Evolutionary conservation across 441 rosid species (phyloP).

Genomic region (Mallotus japonicus): DNA sequence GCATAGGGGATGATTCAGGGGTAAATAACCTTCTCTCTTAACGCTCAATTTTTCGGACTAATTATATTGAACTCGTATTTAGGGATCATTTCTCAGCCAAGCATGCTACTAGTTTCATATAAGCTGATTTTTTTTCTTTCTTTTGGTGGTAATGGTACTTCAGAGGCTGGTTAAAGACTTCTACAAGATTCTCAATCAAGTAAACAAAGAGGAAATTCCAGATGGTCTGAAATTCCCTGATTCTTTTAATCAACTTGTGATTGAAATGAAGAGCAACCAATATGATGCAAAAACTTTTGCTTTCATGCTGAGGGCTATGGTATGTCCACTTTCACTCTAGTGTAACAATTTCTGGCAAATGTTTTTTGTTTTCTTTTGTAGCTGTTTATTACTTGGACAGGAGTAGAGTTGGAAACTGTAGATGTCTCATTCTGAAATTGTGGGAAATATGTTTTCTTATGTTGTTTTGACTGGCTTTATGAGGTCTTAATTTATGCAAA

Average conservation of each 20-base stretch:
- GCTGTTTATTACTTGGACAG: neutral
- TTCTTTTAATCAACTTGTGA: constrained; percentile 80
- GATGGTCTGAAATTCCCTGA: constrained; percentile 79
- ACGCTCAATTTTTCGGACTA: neutral
- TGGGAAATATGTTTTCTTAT: neutral
- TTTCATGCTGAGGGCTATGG: constrained; percentile 85
- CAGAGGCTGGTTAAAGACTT: constrained; percentile 91
- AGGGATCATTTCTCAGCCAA: constrained; percentile 5
- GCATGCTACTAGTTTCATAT: constrained; percentile 17
- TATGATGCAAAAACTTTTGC: constrained; percentile 90
- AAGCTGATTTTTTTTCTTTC: constrained; percentile 16
- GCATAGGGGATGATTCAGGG: constrained; percentile 91
- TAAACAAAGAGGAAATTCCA: constrained; percentile 74
- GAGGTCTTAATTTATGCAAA: neutral
- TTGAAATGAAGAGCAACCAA: constrained; percentile 74
- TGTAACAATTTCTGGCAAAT: neutral
- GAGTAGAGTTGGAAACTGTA: neutral
- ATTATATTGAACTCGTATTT: neutral
- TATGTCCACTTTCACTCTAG: constrained; percentile 31
- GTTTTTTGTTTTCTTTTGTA: constrained; percentile 2
- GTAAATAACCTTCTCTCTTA: constrained; percentile 43
- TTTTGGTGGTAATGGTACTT: constrained; percentile 32
- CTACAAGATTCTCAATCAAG: constrained; percentile 78
- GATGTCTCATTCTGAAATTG: neutral
- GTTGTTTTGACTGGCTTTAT: constrained; percentile 2